Percentiles rank a stretch among this genome's conserved stretches.
These are phyloP conservation scores for Lagerstroemia speciosa DNA, from an alignment of 345 rosid species.

Conservation along the genomic window DNA sequence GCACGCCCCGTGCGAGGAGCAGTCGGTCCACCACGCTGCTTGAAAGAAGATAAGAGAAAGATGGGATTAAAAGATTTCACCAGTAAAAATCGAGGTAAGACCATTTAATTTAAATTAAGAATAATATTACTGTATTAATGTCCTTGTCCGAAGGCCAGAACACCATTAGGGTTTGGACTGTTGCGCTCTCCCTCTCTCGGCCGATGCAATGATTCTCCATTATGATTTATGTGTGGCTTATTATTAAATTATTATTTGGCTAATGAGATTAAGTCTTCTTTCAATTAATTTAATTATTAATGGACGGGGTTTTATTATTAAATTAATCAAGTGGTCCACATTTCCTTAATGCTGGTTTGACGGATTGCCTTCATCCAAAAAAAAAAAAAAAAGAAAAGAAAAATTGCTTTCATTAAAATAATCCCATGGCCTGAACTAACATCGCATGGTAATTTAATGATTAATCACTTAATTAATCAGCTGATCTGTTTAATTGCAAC, in stretches of 20 bases:
- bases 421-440: background rate
- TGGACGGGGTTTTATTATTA: background rate
- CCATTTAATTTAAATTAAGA: no score
- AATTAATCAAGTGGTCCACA: conserved; percentile 27
- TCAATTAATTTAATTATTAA: background rate
- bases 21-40: no score
- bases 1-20: no score
- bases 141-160: conserved; percentile 10
- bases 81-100: no score
- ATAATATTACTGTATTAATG: no score
- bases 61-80: no score
- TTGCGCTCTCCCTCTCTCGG: conserved; percentile 9
- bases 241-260: background rate
- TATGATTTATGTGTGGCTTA: conserved; percentile 12
- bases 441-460: background rate
- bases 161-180: conserved; percentile 16
- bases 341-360: conserved; percentile 29
- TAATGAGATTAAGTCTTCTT: background rate
- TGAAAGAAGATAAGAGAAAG: no score
- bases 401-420: background rate
- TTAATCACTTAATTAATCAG: background rate
- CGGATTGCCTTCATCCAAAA: conserved; percentile 40
- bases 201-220: conserved; percentile 49
- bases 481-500: background rate
- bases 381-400: no score